Evolutionary conservation across 305 asterid genomes (phyloP).

Genomic region (Rubia balearica): DNA sequence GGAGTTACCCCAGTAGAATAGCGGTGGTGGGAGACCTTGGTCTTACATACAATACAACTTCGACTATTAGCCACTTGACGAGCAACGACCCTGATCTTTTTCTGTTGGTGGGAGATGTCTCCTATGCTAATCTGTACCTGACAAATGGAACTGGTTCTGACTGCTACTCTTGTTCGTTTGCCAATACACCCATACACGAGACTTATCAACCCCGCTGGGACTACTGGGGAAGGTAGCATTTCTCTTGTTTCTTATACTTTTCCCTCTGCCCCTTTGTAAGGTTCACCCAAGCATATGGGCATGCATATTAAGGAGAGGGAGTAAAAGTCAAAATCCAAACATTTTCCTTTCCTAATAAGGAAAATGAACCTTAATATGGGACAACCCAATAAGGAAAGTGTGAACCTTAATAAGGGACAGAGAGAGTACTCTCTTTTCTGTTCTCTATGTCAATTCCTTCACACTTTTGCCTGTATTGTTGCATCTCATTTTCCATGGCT

Average conservation of each 20-base stretch:
- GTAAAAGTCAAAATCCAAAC: not conserved
- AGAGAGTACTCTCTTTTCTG: not conserved
- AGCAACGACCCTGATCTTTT: conserved; percentile 69
- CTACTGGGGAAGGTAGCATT: conserved; percentile 90
- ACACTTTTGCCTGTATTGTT: not conserved
- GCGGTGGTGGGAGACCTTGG: conserved; percentile 89
- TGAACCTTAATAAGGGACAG: not conserved
- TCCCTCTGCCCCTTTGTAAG: not conserved
- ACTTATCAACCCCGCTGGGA: conserved; percentile 99
- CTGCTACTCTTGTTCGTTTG: conserved; percentile 82
- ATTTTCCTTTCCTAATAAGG: not conserved
- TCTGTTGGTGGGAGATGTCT: conserved; percentile 68
- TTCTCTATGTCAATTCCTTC: not conserved
- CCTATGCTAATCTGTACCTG: conserved; percentile 80
- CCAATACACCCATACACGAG: conserved; percentile 80
- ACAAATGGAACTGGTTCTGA: conserved; percentile 87
- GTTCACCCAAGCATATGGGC: not conserved
- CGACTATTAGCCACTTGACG: conserved; percentile 59
- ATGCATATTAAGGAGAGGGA: too few species aligned
- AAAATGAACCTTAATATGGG: not conserved
- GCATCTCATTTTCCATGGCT: not conserved
- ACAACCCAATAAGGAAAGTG: too few species aligned
- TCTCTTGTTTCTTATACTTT: not conserved
- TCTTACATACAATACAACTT: conserved; percentile 85
- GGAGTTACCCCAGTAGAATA: conserved; percentile 58